Percentiles rank a stretch among this genome's conserved stretches.
Conservation (phyloP, 108 stramenopile genomes). For the Pelagomonas calceolata region DNA sequence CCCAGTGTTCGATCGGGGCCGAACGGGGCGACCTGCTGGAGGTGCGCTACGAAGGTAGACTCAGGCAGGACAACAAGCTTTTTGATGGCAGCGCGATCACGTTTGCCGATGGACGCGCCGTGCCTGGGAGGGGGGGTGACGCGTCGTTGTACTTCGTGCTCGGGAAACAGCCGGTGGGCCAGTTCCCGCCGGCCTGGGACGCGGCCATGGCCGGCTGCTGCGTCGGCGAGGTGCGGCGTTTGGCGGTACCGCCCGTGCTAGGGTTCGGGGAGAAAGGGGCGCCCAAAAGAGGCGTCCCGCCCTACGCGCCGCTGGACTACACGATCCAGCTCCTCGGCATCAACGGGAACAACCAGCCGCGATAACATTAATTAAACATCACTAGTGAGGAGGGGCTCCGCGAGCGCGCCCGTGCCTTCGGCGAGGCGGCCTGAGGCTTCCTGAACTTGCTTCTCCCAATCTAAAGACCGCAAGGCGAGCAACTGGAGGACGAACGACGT, state of each 20-base stretch:
- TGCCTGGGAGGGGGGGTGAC: slow-evolving; percentile 71
- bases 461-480: background rate
- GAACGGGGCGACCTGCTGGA: background rate
- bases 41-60: background rate
- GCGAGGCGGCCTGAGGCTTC: background rate
- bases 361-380: background rate
- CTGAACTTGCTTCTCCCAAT: background rate
- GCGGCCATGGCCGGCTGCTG: background rate
- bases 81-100: background rate
- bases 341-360: slow-evolving; percentile 35
- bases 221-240: slow-evolving; percentile 60
- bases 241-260: slow-evolving; percentile 63
- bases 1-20: background rate
- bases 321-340: slow-evolving; percentile 63
- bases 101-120: slow-evolving; percentile 40
- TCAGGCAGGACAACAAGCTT: background rate
- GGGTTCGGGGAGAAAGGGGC: slow-evolving; percentile 60
- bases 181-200: slow-evolving; percentile 76
- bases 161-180: slow-evolving; percentile 74
- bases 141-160: slow-evolving; percentile 63
- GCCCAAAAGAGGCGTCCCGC: slow-evolving; percentile 63
- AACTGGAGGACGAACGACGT: background rate
- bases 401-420: background rate
- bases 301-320: slow-evolving; percentile 66
- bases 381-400: too few species aligned